phyloP scores from a whole-genome alignment of 2,329 filamentous ascomycete genomes.

The Botrytis aclada region DNA sequence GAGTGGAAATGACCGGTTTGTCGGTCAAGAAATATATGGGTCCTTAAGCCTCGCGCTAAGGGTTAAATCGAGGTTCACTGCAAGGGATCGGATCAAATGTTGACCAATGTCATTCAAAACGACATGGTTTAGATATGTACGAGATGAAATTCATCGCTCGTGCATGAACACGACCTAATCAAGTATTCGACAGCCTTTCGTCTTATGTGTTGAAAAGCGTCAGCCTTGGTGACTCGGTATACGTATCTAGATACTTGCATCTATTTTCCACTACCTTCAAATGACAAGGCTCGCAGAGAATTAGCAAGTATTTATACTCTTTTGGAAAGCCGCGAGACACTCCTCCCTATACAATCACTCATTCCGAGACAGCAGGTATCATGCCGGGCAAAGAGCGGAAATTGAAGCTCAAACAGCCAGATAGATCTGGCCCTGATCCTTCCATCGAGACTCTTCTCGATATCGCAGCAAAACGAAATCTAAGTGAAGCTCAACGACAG shows the following conservation, averaged over 20 bases:
- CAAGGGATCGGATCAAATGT: not conserved
- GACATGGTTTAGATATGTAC: not conserved
- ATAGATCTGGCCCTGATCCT: constrained; percentile 57
- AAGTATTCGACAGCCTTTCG: constrained; percentile 4
- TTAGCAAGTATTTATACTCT: not conserved
- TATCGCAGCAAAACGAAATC: constrained; percentile 62
- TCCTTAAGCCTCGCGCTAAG: constrained; percentile 5
- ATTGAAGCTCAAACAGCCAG: constrained; percentile 66
- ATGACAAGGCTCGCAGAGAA: not conserved
- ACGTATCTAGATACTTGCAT: not conserved
- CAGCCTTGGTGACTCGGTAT: constrained; percentile 2
- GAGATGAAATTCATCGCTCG: not conserved
- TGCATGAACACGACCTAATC: not conserved
- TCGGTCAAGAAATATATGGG: constrained; percentile 7
- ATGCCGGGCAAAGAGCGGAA: constrained; percentile 39
- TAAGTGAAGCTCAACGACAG: constrained; percentile 38
- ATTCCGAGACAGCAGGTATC: not conserved
- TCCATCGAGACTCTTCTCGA: constrained; percentile 68
- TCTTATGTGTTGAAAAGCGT: not conserved
- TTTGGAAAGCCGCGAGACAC: not conserved
- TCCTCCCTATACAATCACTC: not conserved
- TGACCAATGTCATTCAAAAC: not conserved
- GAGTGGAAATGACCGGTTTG: constrained; percentile 6
- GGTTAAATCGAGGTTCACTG: not conserved
- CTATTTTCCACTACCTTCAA: not conserved